Evolutionary conservation across 768 basidiomycete genomes (phyloP), one percentile per base, ranked within the genome.

Genomic region (Fistulinella prunicolor): DNA sequence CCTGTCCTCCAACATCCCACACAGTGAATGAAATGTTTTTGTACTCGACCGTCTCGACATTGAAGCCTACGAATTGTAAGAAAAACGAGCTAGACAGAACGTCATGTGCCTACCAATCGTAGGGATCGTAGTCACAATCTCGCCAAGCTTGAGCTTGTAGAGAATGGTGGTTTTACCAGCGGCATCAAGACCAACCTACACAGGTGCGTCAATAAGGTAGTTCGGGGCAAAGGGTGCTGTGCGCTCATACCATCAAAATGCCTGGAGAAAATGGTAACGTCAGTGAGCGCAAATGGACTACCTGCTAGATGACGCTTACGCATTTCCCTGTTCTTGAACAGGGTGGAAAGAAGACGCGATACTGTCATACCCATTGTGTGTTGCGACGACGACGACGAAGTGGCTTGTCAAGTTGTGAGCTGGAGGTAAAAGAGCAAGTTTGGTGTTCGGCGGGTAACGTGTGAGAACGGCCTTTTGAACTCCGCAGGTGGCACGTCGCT

Each of bases 21-120:
- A 98, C 96, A 20, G 95, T 99, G 83, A 99, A 99, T 21, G 94
- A 96, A 58, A 98, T 97, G 80, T 98, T 99, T 82, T 97, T 98
- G 77, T 99, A 98, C 73, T 98, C 95, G 59, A 99, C 96, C 53
- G 96, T 98, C 81, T 99, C 96, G 61, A 99, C 96, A 69, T 99
- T 99, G 81, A 99, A 99, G 51, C 96, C 96, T 97, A 57, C 20
- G 34, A n/a, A 23, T 60, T 50, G 63, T 60, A 42, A 55, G 46
- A 50, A 51, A 39, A 24, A 7, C 21, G 17, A 24, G 16, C 30
- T 10, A 30, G 36, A 21, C 39, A 38, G 16, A 35, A 34, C 34
- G 48, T 50, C 51, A 46, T 51, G 53, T 52, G 77, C 86, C 66
- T 62, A 94, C 95, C 95, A 74, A 99, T 98, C 67, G 96, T 98